phyloP scores from a whole-genome alignment of 495 filamentous ascomycete genomes.

The Penicillium simplicissimum region DNA sequence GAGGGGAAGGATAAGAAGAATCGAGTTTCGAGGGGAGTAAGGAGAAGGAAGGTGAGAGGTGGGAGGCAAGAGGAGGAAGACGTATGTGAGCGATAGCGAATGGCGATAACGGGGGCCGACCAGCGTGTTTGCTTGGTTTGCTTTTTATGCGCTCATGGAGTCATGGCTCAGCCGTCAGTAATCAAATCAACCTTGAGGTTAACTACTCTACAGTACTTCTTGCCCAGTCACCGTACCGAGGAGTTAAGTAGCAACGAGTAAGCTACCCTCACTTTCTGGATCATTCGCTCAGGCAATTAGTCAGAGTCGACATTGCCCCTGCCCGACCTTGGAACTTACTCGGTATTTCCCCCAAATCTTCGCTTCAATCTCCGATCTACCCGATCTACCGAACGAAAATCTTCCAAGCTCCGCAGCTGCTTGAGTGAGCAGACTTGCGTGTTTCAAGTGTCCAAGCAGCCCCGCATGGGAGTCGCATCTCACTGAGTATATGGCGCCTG shows the following conservation, averaged over 20 bases:
- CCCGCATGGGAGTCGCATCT: slow-evolving; percentile 17
- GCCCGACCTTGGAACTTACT: not conserved
- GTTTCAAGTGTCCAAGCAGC: slow-evolving; percentile 4
- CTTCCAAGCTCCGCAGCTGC: not conserved
- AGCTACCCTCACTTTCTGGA: not conserved
- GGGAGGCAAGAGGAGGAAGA: slow-evolving; percentile 10
- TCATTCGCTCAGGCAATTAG: slow-evolving; percentile 11
- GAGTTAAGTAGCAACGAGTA: not conserved
- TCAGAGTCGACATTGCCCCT: slow-evolving; percentile 5
- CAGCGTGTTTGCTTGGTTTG: slow-evolving; percentile 32
- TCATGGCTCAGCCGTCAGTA: not conserved
- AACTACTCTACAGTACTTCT: not conserved
- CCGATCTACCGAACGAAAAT: too few species aligned
- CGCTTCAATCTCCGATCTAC: slow-evolving; percentile 10
- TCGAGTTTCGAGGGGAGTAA: not conserved
- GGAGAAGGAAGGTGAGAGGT: slow-evolving; percentile 16
- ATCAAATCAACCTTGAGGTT: too few species aligned
- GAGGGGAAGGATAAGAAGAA: slow-evolving; percentile 2
- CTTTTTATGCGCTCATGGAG: slow-evolving; percentile 7
- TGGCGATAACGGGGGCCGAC: slow-evolving; percentile 23
- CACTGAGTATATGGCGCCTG: slow-evolving; percentile 36
- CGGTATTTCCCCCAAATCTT: not conserved
- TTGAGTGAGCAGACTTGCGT: not conserved
- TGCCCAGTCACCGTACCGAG: not conserved
- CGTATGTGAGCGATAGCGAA: slow-evolving; percentile 11